Base-by-base conservation (phyloP, 179 eudicot species). In the Vitellaria paradoxa region DNA sequence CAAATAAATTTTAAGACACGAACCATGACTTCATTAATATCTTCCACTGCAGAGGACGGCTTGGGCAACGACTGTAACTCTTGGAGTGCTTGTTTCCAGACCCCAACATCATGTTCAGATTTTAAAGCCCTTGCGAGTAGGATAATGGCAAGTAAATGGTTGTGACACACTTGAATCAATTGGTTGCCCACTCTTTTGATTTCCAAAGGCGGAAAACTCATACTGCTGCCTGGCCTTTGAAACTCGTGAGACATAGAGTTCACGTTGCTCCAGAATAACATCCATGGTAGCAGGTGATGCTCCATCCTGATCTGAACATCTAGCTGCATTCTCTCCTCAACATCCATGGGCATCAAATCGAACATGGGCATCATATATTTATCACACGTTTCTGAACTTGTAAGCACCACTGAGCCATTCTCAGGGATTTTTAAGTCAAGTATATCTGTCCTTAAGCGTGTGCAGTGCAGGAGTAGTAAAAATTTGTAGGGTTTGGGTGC, bases 91-190 rank as follows among this genome's bases (percentile, higher is more conserved):
- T 3, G 53, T 20, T 18, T 10, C 71, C 71, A 68, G 49, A 68
- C 55, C 13, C 23, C 7, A 11, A 5, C 9, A n/a, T 68, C 17
- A n/a, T 13, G 18, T 23, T 45, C 55, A 68, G 7, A 18, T 45
- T 68, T 45, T 10, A 68, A 68, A 53, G 71, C 71, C 71, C 55
- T 46, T 68, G 71, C 55, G 11, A 68, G 71, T 46, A 68, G 55
- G 45, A 68, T 0, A 7, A 68, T 68, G 24, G 71, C 71, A n/a
- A 68, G 71, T 68, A 68, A 45, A 68, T 46, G 71, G 26, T 20
- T 21, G 4, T 68, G 71, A 20, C 71, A 68, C 0, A 8, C 15
- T 46, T 68, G 8, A 68, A 68, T 46, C 13, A 68, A 46, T 3
- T n/a, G 71, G 3, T 7, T 23, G 26, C 26, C 71, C 0, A 45